These are phyloP conservation scores for Phytophthora capsici DNA, from an alignment of 352 stramenopile species.

Conservation along the genomic window DNA sequence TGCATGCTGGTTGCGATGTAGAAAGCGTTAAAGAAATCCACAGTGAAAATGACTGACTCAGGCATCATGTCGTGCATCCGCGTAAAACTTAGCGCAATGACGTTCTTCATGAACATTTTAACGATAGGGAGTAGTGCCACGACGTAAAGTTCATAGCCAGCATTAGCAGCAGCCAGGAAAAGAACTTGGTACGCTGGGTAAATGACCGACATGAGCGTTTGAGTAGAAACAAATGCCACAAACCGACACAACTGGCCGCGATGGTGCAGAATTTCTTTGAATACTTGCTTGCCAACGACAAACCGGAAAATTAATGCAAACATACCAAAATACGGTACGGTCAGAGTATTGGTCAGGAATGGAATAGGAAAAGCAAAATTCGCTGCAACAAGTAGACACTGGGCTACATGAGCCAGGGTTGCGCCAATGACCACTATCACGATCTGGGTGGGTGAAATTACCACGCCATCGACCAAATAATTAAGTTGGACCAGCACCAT, in stretches of 20 bases:
- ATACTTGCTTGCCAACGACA: not conserved
- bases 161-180: slow-evolving; percentile 8
- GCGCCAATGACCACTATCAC: not conserved
- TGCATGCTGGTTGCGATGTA: slow-evolving; percentile 34
- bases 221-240: not conserved
- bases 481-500: slow-evolving; percentile 1
- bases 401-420: not conserved
- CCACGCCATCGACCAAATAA: slow-evolving; percentile 10
- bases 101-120: slow-evolving; percentile 19
- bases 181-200: slow-evolving; percentile 28
- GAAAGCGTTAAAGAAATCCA: slow-evolving; percentile 29
- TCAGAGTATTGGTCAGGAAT: slow-evolving; percentile 19
- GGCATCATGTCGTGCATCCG: slow-evolving; percentile 28
- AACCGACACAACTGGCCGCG: slow-evolving; percentile 11
- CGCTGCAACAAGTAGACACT: not conserved
- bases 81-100: slow-evolving; percentile 7
- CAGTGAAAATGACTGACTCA: slow-evolving; percentile 26
- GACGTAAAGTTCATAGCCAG: slow-evolving; percentile 9
- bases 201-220: slow-evolving; percentile 13
- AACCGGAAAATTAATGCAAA: not conserved
- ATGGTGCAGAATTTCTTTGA: slow-evolving; percentile 5
- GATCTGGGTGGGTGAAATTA: slow-evolving; percentile 8
- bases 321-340: not conserved
- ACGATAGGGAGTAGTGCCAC: slow-evolving; percentile 13
- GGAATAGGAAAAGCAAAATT: slow-evolving; percentile 24